These are phyloP conservation scores for Pyricularia pennisetigena DNA, from an alignment of 2,329 filamentous ascomycete species.

Conservation along the genomic window DNA sequence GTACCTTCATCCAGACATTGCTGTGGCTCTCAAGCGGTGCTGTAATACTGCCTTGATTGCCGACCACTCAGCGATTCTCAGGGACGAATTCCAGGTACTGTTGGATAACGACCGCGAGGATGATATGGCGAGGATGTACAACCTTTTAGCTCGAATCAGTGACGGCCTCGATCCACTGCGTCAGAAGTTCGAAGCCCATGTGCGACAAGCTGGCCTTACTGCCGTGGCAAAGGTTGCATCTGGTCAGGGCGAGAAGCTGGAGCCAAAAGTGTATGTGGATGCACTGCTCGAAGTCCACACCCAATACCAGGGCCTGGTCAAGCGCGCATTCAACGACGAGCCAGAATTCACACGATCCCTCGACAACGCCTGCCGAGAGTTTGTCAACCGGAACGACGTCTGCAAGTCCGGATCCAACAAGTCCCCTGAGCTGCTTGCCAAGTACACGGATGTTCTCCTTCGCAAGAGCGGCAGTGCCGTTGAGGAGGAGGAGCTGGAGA, in stretches of 20 bases:
- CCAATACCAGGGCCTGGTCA: conserved; percentile 84
- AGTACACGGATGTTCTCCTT: conserved; percentile 86
- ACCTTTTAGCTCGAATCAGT: conserved; percentile 75
- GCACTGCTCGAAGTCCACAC: conserved; percentile 89
- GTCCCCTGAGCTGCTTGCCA: conserved; percentile 88
- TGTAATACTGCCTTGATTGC: conserved; percentile 87
- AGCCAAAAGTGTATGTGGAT: conserved; percentile 95
- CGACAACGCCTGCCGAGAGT: conserved; percentile 95
- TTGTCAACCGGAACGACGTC: conserved; percentile 94
- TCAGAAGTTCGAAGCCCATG: conserved; percentile 81
- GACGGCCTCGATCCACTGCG: conserved; percentile 86
- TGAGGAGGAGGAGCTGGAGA: conserved; percentile 89
- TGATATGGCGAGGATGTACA: conserved; percentile 95
- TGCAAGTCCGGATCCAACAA: conserved; percentile 91
- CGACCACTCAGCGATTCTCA: conserved; percentile 73
- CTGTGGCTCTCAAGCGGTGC: conserved; percentile 69
- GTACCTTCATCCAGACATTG: conserved; percentile 87
- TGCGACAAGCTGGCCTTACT: conserved; percentile 76
- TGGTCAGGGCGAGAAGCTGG: conserved; percentile 71
- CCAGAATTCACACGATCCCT: conserved; percentile 93
- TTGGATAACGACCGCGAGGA: conserved; percentile 92
- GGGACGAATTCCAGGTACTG: conserved; percentile 91
- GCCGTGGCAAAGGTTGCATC: conserved; percentile 87
- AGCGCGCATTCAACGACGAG: conserved; percentile 87
- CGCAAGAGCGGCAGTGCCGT: conserved; percentile 90